Evolutionary conservation across 2,329 filamentous ascomycete genomes (phyloP).

Genomic region (Pseudogymnoascus sp.): DNA sequence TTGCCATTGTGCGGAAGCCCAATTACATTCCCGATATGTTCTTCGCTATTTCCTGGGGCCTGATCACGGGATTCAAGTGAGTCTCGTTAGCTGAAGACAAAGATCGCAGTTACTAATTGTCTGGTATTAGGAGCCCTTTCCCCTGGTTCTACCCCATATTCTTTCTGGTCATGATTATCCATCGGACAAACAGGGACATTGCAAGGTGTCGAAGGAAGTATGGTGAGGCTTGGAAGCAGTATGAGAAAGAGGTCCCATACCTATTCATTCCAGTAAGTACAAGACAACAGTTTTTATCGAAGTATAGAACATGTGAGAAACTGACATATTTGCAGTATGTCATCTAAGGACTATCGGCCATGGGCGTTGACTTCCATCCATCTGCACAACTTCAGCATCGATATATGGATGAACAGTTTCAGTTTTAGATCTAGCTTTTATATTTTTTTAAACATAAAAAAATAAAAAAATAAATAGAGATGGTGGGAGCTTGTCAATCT

Average conservation of each 20-base stretch:
- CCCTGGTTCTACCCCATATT: conserved; percentile 87
- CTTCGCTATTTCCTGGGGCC: conserved; percentile 70
- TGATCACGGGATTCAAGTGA: conserved; percentile 66
- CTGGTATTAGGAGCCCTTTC: conserved; percentile 53
- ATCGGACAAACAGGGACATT: conserved; percentile 70
- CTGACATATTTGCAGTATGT: conserved; percentile 13
- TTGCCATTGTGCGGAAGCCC: conserved; percentile 68
- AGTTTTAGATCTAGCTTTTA: too few species aligned
- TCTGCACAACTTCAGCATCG: too few species aligned
- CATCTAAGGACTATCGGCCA: not conserved
- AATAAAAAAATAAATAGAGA: too few species aligned
- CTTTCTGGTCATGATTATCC: conserved; percentile 72
- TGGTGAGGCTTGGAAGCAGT: conserved; percentile 74
- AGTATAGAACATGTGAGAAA: not conserved
- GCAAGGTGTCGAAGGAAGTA: conserved; percentile 70
- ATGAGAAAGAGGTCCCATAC: conserved; percentile 72
- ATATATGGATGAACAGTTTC: too few species aligned
- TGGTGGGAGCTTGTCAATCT: too few species aligned
- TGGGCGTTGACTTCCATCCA: too few species aligned
- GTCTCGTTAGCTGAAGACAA: too few species aligned
- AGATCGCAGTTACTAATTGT: too few species aligned
- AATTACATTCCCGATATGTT: conserved; percentile 76
- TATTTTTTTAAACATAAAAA: too few species aligned
- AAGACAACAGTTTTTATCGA: not conserved
- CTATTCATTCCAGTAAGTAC: conserved; percentile 66